Evolutionary conservation across 352 stramenopile species (phyloP).

Genomic region (Thalassiosira livingstoniorum): DNA sequence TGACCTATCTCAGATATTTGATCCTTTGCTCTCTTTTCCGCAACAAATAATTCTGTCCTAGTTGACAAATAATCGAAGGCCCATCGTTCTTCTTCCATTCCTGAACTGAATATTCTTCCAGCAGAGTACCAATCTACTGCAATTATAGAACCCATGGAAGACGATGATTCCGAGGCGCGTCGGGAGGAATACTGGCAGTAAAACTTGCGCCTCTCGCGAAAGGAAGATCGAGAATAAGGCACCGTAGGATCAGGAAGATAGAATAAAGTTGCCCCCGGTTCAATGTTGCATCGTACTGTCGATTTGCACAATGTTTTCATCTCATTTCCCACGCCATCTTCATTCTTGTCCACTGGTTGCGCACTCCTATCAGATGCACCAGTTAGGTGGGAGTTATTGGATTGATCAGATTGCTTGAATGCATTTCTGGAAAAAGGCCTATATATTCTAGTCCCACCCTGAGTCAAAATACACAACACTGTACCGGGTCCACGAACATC

Average conservation of each 20-base stretch:
- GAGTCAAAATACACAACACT: conserved; percentile 72
- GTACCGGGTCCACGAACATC: conserved; percentile 59
- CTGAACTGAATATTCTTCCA: conserved; percentile 57
- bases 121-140: conserved; percentile 78
- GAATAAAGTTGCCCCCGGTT: conserved; percentile 64
- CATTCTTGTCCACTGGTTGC: conserved; percentile 13
- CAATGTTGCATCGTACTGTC: conserved; percentile 59
- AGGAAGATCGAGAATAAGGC: conserved; percentile 66
- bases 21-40: conserved; percentile 12
- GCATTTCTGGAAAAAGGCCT: conserved; percentile 52
- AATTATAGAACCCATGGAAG: conserved; percentile 44
- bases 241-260: conserved; percentile 74
- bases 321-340: conserved; percentile 5
- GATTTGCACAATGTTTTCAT: conserved; percentile 49
- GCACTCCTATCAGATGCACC: not conserved
- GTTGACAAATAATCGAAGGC: conserved; percentile 66
- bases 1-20: too few relatives aligned
- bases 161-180: not conserved
- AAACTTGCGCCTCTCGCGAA: conserved; percentile 63
- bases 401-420: conserved; percentile 27
- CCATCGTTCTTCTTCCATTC: conserved; percentile 73
- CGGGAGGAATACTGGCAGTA: conserved; percentile 36
- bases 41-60: conserved; percentile 56
- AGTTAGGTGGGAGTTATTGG: too few relatives aligned
- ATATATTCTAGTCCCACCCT: conserved; percentile 76